Percentiles rank a stretch among this genome's conserved stretches.
Conservation (phyloP, 331 rosid genomes). For the Stylosanthes scabra region DNA sequence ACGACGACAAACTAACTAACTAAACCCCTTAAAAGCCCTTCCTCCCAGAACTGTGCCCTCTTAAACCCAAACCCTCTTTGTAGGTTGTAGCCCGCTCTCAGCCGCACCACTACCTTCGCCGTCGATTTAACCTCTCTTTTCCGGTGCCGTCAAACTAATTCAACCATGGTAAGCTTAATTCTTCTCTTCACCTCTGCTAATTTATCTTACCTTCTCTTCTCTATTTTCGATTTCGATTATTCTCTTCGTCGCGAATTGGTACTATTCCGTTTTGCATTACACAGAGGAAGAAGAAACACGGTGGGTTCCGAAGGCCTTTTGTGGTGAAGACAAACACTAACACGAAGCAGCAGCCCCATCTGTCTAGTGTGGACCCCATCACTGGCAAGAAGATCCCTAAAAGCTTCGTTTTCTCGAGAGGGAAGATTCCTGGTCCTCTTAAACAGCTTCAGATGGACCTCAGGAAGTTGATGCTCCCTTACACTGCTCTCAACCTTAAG, state of each 20-base stretch:
- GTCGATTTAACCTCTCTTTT: no score
- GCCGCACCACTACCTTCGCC: no score
- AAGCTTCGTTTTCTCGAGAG: slow-evolving; percentile 86
- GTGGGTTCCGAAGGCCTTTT: slow-evolving; percentile 63
- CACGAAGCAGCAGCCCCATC: slow-evolving; percentile 7
- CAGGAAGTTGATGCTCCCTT: slow-evolving; percentile 88
- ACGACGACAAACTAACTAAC: no score
- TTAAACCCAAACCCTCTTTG: no score
- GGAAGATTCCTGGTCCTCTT: slow-evolving; percentile 83
- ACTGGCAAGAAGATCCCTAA: slow-evolving; percentile 93
- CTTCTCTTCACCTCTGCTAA: neutral
- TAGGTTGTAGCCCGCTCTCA: no score
- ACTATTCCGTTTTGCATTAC: slow-evolving; percentile 25
- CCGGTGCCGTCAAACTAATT: neutral
- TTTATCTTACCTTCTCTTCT: neutral
- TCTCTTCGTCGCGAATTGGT: neutral
- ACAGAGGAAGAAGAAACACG: slow-evolving; percentile 55
- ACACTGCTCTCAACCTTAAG: slow-evolving; percentile 86
- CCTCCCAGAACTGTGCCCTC: no score
- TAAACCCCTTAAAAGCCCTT: no score
- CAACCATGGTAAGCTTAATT: slow-evolving; percentile 34
- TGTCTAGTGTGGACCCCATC: slow-evolving; percentile 72
- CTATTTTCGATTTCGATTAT: neutral
- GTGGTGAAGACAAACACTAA: slow-evolving; percentile 22
- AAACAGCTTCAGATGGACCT: slow-evolving; percentile 89